Percentiles rank a stretch among this genome's conserved stretches.
Evolutionary conservation across 306 rosid species (phyloP).

Genomic region (Begonia peltatifolia): DNA sequence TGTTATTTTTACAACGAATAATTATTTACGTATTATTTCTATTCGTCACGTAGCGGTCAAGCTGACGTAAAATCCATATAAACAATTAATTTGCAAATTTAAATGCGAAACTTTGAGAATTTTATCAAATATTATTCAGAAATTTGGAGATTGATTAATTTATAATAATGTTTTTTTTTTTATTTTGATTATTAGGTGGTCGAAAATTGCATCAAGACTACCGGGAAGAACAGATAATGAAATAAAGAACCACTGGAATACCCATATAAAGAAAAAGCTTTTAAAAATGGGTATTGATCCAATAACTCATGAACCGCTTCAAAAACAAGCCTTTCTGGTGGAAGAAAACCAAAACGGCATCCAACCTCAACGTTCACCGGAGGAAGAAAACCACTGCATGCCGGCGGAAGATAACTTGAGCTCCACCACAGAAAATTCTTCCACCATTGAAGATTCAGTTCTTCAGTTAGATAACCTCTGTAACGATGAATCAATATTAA

Average conservation of each 20-base stretch:
- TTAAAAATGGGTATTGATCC: slow-evolving; percentile 87
- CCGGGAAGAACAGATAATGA: slow-evolving; percentile 92
- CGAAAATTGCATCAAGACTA: slow-evolving; percentile 72
- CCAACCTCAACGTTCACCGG: no score
- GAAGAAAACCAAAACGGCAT: no score
- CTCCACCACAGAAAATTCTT: slow-evolving; percentile 35
- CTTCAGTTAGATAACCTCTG: slow-evolving; percentile 32
- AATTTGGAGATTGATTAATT: no score
- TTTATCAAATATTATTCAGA: no score
- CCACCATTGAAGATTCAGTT: no score
- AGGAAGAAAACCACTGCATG: slow-evolving; percentile 6
- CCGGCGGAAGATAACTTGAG: slow-evolving; percentile 9
- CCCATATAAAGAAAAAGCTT: slow-evolving; percentile 81
- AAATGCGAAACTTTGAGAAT: no score
- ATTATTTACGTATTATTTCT: no score
- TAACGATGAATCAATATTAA: slow-evolving; percentile 25
- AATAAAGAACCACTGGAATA: slow-evolving; percentile 90
- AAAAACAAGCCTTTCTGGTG: slow-evolving; percentile 34
- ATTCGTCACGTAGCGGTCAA: no score
- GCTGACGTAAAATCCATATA: no score
- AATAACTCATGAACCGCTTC: slow-evolving; percentile 58
- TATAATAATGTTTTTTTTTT: background rate
- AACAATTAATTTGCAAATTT: no score
- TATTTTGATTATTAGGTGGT: slow-evolving; percentile 40
- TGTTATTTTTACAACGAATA: no score